These are phyloP conservation scores for Botrytis sinoallii DNA, from an alignment of 2,329 filamentous ascomycete genomes.

Conservation along the genomic window DNA sequence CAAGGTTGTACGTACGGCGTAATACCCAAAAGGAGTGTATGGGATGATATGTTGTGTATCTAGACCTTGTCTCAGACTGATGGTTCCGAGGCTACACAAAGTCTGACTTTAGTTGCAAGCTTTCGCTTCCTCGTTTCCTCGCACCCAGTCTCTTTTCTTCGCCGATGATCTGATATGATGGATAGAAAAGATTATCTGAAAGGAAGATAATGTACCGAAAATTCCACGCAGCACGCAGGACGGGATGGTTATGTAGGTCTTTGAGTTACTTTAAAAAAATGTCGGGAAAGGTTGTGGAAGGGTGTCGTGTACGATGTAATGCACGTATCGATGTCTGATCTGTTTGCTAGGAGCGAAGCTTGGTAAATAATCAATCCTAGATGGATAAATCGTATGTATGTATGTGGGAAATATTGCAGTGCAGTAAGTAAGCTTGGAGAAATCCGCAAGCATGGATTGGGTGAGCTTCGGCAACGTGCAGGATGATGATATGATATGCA, in stretches of 20 bases:
- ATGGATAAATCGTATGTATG: neutral
- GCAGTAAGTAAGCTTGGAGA: neutral
- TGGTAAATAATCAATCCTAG: neutral
- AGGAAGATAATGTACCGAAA: constrained; percentile 14
- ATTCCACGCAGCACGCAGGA: constrained; percentile 13
- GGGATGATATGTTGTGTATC: constrained; percentile 13
- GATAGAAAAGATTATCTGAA: neutral
- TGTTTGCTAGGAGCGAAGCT: constrained; percentile 6
- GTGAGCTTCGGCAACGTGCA: constrained; percentile 9
- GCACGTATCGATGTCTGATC: constrained; percentile 3
- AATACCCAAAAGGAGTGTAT: constrained; percentile 11
- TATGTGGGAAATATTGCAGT: constrained; percentile 3
- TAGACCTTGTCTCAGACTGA: constrained; percentile 9
- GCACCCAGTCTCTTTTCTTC: neutral
- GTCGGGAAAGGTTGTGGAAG: constrained; percentile 10
- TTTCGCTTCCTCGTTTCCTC: constrained; percentile 3
- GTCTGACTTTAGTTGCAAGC: neutral
- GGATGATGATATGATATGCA: constrained; percentile 13
- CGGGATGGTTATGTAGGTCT: constrained; percentile 4
- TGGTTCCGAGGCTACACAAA: constrained; percentile 4
- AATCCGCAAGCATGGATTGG: constrained; percentile 7
- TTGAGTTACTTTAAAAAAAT: neutral
- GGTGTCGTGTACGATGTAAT: constrained; percentile 5
- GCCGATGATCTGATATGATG: constrained; percentile 9
- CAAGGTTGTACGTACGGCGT: constrained; percentile 3